Percentiles rank a stretch among this genome's conserved stretches.
phyloP scores from a whole-genome alignment of 495 filamentous ascomycete species.

The Penicillium ochrochloron region DNA sequence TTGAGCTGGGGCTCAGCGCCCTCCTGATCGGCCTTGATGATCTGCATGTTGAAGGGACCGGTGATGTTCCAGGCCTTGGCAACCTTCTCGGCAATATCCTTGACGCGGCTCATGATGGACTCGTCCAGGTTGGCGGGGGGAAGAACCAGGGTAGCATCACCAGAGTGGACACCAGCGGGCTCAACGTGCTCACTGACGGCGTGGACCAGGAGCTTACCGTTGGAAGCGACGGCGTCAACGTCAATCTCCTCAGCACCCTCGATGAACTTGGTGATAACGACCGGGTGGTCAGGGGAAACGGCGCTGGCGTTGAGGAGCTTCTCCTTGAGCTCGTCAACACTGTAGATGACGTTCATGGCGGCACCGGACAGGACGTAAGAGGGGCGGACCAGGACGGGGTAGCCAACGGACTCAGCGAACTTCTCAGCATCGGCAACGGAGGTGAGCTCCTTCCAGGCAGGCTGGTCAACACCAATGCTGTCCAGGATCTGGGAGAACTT shows the following conservation, averaged over 20 bases:
- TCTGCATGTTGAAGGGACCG: constrained; percentile 99
- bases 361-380: constrained; percentile 96
- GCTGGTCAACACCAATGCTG: constrained; percentile 94
- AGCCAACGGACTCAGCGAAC: constrained; percentile 84
- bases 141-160: constrained; percentile 90
- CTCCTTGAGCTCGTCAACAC: constrained; percentile 80
- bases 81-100: constrained; percentile 94
- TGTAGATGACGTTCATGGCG: constrained; percentile 96
- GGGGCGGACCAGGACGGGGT: constrained; percentile 91
- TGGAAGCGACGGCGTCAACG: constrained; percentile 90
- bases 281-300: constrained; percentile 93
- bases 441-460: constrained; percentile 95
- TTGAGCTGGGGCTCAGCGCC: constrained; percentile 78
- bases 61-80: constrained; percentile 97
- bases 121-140: constrained; percentile 80
- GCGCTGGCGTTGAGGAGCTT: constrained; percentile 88
- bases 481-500: constrained; percentile 98
- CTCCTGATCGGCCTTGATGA: constrained; percentile 84
- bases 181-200: constrained; percentile 97
- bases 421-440: constrained; percentile 83
- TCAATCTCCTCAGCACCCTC: constrained; percentile 97
- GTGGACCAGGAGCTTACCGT: constrained; percentile 85
- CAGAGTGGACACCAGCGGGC: constrained; percentile 95
- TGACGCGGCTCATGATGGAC: constrained; percentile 77
- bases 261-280: constrained; percentile 98